These are phyloP conservation scores for Syzygium aromaticum DNA, from an alignment of 345 rosid genomes.

Conservation along the genomic window DNA sequence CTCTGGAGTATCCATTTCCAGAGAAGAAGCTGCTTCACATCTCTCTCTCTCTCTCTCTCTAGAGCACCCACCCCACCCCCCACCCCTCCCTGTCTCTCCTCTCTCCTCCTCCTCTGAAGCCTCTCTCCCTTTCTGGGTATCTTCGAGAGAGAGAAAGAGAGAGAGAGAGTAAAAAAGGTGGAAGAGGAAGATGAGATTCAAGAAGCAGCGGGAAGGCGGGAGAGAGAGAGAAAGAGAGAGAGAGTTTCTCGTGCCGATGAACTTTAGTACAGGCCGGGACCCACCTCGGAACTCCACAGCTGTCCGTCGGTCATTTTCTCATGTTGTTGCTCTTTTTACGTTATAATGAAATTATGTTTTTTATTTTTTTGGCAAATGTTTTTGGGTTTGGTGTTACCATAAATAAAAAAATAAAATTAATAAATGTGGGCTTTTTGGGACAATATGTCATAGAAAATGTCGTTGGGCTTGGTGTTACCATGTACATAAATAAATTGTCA, in stretches of 20 bases:
- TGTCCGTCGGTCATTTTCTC: neutral
- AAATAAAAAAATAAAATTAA: neutral
- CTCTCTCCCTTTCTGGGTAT: constrained; percentile 2
- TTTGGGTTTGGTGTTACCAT: neutral
- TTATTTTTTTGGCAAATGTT: neutral
- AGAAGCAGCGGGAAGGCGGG: constrained; percentile 59
- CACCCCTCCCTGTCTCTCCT: neutral
- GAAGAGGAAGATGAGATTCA: constrained; percentile 10
- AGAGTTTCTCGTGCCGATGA: neutral
- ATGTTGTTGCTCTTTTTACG: neutral
- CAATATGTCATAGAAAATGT: neutral
- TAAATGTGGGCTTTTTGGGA: neutral
- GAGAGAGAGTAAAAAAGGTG: neutral
- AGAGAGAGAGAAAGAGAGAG: constrained; percentile 1
- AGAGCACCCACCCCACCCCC: neutral
- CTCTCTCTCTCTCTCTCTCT: neutral
- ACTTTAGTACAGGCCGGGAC: neutral
- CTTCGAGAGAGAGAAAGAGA: neutral
- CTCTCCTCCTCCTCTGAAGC: neutral
- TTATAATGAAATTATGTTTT: neutral
- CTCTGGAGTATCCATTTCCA: constrained; percentile 53
- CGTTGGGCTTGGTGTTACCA: neutral
- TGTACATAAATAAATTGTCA: neutral
- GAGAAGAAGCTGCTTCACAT: constrained; percentile 1
- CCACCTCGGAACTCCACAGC: neutral